Percentiles rank a stretch among this genome's conserved stretches.
Evolutionary conservation across 129 eudicot genomes (phyloP).

Genomic region (Arctium lappa): DNA sequence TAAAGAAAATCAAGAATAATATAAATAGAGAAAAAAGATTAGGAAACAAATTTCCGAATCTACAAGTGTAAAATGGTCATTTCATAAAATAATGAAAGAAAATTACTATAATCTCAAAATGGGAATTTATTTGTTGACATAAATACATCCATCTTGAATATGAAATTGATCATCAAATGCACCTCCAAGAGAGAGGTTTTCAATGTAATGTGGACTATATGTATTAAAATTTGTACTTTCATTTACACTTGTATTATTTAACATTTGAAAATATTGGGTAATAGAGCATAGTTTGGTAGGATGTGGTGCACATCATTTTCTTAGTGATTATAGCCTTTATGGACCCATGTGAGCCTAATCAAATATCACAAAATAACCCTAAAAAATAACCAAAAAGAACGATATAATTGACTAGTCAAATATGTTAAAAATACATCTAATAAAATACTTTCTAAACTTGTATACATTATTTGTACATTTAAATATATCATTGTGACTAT

Average conservation of each 20-base stretch:
- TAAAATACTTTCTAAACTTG: too few relatives aligned
- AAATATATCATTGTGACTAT: too few relatives aligned
- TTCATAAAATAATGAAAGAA: not conserved
- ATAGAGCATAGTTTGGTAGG: slow-evolving; percentile 20
- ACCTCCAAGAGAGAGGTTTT: not conserved
- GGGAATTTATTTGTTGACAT: not conserved
- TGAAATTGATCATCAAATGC: not conserved
- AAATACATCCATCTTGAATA: not conserved
- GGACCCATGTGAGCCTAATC: slow-evolving; percentile 24
- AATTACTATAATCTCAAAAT: not conserved
- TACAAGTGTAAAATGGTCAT: not conserved
- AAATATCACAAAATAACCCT: slow-evolving; percentile 3
- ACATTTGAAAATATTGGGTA: not conserved
- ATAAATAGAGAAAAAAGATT: too few relatives aligned
- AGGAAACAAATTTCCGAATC: not conserved
- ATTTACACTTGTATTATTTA: not conserved
- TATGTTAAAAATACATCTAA: not conserved
- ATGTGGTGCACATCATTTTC: slow-evolving; percentile 31
- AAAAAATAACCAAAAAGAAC: not conserved
- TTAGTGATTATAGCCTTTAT: slow-evolving; percentile 22
- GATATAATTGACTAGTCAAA: not conserved
- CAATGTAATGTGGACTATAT: not conserved
- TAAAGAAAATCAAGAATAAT: not conserved
- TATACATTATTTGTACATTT: too few relatives aligned
- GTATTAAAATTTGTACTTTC: not conserved